These are phyloP conservation scores for Flammula alnicola DNA, from an alignment of 1,284 basidiomycete genomes.

Conservation along the genomic window DNA sequence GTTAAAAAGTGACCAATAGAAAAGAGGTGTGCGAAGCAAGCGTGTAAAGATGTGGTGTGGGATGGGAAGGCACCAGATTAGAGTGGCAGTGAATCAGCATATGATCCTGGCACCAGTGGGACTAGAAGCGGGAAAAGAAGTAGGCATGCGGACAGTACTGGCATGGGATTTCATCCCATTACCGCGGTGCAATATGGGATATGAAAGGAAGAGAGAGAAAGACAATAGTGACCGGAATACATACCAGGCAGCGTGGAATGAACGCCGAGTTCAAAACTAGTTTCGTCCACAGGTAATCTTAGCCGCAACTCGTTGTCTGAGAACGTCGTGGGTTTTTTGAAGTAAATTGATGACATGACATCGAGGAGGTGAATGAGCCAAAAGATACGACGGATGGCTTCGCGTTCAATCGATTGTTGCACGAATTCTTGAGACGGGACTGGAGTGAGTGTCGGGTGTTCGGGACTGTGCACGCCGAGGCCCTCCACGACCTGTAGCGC, in stretches of 20 bases:
- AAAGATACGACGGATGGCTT: constrained; percentile 75
- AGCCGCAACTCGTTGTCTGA: constrained; percentile 61
- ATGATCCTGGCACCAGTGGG: constrained; percentile 22
- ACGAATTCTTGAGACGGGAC: constrained; percentile 59
- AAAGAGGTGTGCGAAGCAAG: constrained; percentile 19
- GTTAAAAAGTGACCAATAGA: constrained; percentile 24
- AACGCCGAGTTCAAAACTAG: constrained; percentile 72
- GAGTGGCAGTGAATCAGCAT: constrained; percentile 24
- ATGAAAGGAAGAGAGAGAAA: constrained; percentile 9
- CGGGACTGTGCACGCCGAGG: constrained; percentile 63
- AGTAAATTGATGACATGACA: constrained; percentile 52
- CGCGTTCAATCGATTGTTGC: constrained; percentile 65
- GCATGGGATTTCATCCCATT: constrained; percentile 21
- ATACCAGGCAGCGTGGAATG: constrained; percentile 66
- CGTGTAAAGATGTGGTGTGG: constrained; percentile 23
- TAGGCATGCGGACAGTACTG: constrained; percentile 19
- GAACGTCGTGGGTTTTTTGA: constrained; percentile 51
- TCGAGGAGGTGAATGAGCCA: constrained; percentile 73
- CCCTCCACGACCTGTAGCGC: constrained; percentile 68
- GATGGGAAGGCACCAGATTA: constrained; percentile 23
- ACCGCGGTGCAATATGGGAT: constrained; percentile 14
- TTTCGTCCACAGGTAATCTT: constrained; percentile 75
- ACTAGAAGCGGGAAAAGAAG: constrained; percentile 22
- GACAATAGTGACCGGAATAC: constrained; percentile 21
- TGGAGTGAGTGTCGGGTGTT: constrained; percentile 56